Base-by-base conservation (phyloP, 495 filamentous ascomycete genomes). In the Hypoxylon trugodes region DNA sequence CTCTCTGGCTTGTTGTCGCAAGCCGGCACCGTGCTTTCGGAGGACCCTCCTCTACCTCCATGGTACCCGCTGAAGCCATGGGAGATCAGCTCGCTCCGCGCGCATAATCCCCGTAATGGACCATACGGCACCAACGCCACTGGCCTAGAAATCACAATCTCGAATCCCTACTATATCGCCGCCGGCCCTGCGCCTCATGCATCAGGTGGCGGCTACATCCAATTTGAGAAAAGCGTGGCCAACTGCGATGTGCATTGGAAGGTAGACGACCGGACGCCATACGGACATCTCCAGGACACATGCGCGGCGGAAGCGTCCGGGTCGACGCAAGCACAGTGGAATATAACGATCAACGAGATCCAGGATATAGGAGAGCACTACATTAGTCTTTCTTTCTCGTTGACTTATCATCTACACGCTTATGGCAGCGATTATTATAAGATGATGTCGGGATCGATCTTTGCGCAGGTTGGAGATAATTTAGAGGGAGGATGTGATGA, bases 21-120 rank as follows among this genome's bases (percentile, higher is more conserved):
- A 45, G 35, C 16, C 9, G 12, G 41, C 13, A 8, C 51, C 8
- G 57, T 32, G n/a, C 28, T 52, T 2, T 50, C 66, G 15, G 26
- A 40, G 38, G 62, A 66, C 15, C 49, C 50, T 10, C 49, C 59
- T 26, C 24, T 55, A 18, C 67, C 68, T 6, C 59, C 68, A 6
- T 70, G 68, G 68, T 70, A 70, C 36, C 68, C 68, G 3, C 50
- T 70, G 8, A 28, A 61, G 28, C 38, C 63, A 0, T 70, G 59
- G 68, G 30, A 59, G 22, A 40, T 70, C 33, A 30, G 25, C 8
- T 56, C 59, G 0, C 3, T 70, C 8, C 38, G 35, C 7, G 53
- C 43, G 16, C 40, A 41, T 2, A 53, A 57, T 22, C 67, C 67
- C 7, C 45, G 53, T 6, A 19, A 50, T 4, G 41, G 58, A 6